These are phyloP conservation scores for Geum urbanum DNA, from an alignment of 306 rosid genomes.

Conservation along the genomic window DNA sequence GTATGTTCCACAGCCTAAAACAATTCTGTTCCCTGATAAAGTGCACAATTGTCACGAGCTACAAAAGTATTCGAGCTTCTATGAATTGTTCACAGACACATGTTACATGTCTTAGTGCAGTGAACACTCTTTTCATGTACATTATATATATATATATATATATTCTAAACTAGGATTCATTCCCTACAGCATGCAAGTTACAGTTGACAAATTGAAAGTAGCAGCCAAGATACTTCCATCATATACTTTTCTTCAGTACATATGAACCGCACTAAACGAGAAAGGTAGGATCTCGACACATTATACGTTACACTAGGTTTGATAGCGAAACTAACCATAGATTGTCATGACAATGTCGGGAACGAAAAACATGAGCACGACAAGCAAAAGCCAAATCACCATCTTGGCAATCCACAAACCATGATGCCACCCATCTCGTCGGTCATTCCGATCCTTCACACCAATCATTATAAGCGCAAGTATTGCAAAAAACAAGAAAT, in stretches of 20 bases:
- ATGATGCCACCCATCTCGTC: constrained; percentile 95
- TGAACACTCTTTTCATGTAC: not conserved
- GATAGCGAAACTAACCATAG: constrained; percentile 50
- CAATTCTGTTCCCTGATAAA: not conserved
- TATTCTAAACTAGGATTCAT: no score
- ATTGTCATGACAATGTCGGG: constrained; percentile 53
- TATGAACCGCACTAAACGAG: not conserved
- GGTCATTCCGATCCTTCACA: constrained; percentile 83
- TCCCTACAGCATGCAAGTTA: not conserved
- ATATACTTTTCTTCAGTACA: constrained; percentile 2
- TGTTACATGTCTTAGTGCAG: not conserved
- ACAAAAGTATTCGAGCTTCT: not conserved
- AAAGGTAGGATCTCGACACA: not conserved
- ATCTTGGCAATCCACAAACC: constrained; percentile 87
- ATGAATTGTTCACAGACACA: not conserved
- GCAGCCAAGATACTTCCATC: no score
- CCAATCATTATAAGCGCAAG: constrained; percentile 91
- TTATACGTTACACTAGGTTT: not conserved
- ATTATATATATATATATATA: no score
- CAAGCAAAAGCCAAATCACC: constrained; percentile 72
- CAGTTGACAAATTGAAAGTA: no score
- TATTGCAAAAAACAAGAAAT: constrained; percentile 70
- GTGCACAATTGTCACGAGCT: not conserved
- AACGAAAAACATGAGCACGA: constrained; percentile 74
- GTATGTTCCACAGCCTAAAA: not conserved